These are phyloP conservation scores for Gaultheria prostrata DNA, from an alignment of 148 eudicot genomes.

Conservation along the genomic window DNA sequence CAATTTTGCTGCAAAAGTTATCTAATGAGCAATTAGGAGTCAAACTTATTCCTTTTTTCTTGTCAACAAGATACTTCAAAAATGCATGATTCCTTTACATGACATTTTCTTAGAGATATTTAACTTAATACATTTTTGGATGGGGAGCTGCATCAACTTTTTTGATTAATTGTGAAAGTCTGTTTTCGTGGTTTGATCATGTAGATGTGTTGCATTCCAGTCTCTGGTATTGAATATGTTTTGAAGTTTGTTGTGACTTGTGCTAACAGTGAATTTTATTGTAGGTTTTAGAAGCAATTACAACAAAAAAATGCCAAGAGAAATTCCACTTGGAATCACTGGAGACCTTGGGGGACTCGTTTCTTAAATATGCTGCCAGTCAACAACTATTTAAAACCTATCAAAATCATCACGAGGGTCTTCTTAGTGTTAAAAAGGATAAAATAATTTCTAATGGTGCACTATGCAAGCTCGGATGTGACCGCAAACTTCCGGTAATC, in stretches of 20 bases:
- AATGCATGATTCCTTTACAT: background rate
- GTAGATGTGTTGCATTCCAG: background rate
- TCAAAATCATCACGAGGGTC: slow-evolving; percentile 76
- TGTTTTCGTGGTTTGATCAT: background rate
- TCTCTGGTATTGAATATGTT: background rate
- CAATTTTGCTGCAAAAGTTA: background rate
- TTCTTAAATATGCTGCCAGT: slow-evolving; percentile 79
- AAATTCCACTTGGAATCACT: slow-evolving; percentile 73
- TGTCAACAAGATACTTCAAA: background rate
- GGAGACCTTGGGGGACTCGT: slow-evolving; percentile 95
- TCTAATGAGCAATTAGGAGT: background rate
- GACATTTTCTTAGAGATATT: background rate
- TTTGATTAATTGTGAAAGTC: background rate
- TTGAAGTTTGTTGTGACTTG: background rate
- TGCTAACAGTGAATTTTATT: background rate
- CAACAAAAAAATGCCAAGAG: slow-evolving; percentile 76
- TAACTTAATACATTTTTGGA: background rate
- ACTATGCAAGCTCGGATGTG: slow-evolving; percentile 76
- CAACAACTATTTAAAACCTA: slow-evolving; percentile 58
- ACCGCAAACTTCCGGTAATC: slow-evolving; percentile 68
- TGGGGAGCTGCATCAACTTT: background rate
- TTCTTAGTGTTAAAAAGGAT: slow-evolving; percentile 59
- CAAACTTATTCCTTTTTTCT: background rate
- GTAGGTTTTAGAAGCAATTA: slow-evolving; percentile 86
- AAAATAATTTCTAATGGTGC: slow-evolving; percentile 65